Base-by-base conservation (phyloP, 2,329 filamentous ascomycete species). In the Aspergillus sp. region DNA sequence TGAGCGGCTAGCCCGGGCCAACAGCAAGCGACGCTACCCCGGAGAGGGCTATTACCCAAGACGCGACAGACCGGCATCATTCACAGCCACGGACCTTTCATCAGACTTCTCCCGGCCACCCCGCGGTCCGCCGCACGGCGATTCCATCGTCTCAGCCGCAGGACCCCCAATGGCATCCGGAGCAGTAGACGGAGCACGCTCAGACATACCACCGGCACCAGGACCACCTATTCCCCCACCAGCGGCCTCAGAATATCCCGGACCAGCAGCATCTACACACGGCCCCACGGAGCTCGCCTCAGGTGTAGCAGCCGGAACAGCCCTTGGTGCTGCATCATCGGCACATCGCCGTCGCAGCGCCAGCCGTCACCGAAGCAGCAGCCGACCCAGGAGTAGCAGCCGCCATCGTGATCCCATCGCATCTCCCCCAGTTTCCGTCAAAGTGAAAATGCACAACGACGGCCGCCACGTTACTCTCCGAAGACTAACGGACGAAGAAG, bases 371-470 rank as follows among this genome's bases (percentile, higher is more conserved):
- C 73, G 72, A 49, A 69, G 69, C 21, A 70, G 70, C 36, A 67
- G 69, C 54, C 62, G 72, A 32, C 71, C 70, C 43, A 72, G 72
- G 48, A 69, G 69, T 17, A 71, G 70, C 36, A 67, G 69, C 56
- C 62, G 72, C 62, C 70, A 66, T 39, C 71, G 76, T 43, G 78
- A 79, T 49, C 79, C 80, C 62, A 74, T 81, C 30, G 79, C 79
- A 23, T 85, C 84, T 0, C 85, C 85, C n/a, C 85, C 85, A 2
- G 84, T 88, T 50, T 86, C 83, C 30, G 82, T 89, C 58, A 87
- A 88, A 71, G 82, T 89, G 45, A 87, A 87, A 69, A 86, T 88
- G 81, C 85, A 88, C 72, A 82, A 84, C 60, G 85, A 88, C 64
- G 85, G 85, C 23, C 81, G 85, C 7, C 84, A 87, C 67, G 85